phyloP scores from a whole-genome alignment of 1,139 yeast genomes.

The Protomyces lactucae-debilis region DNA sequence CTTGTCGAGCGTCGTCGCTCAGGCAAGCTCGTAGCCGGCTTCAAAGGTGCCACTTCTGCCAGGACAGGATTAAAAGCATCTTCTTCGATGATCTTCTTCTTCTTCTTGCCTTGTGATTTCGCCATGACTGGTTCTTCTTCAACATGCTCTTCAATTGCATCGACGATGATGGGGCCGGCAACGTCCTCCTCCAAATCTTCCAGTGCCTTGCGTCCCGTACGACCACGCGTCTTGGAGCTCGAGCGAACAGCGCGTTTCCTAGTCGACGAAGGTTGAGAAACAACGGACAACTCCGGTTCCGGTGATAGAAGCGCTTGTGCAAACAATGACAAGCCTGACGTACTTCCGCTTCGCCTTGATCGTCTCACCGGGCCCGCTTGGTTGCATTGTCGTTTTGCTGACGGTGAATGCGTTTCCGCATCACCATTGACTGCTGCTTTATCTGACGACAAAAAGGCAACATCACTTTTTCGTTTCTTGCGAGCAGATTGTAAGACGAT shows the following conservation, averaged over 20 bases:
- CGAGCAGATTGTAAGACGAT: slow-evolving; percentile 14
- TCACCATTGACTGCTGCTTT: neutral
- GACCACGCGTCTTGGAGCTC: neutral
- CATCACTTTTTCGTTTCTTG: slow-evolving; percentile 11
- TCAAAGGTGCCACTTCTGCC: no score
- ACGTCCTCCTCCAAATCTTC: no score
- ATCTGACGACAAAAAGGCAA: neutral
- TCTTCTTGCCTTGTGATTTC: neutral
- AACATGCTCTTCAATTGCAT: no score
- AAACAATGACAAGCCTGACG: neutral
- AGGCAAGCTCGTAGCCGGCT: neutral
- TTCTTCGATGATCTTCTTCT: neutral
- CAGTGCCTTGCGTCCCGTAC: neutral
- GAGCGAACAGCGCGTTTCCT: neutral
- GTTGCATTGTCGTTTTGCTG: neutral
- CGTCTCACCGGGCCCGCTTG: neutral
- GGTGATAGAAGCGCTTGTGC: neutral
- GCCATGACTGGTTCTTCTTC: neutral
- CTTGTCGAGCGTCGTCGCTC: neutral
- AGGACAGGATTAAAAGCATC: no score
- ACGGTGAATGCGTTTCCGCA: neutral
- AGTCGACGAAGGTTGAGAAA: neutral
- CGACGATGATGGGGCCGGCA: no score
- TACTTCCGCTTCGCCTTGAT: neutral
- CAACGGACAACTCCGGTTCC: neutral